Evolutionary conservation across 2,329 filamentous ascomycete genomes (phyloP).

Genomic region (Colletotrichum liriopes): DNA sequence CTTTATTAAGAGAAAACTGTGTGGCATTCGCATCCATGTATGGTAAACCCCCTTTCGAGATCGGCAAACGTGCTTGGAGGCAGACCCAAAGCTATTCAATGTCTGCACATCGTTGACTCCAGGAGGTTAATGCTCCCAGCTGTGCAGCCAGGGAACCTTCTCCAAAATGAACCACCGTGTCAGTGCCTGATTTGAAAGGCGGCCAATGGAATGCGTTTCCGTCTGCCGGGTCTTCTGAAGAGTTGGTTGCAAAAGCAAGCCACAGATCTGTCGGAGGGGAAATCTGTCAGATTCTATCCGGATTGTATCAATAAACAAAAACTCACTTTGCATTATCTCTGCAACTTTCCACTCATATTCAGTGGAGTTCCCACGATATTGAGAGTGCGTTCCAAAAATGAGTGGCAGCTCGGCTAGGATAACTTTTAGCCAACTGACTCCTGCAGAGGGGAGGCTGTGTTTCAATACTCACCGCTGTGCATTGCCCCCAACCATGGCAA

Average conservation of each 20-base stretch:
- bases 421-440: neutral
- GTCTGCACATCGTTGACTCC: neutral
- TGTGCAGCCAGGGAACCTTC: neutral
- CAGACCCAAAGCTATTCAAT: neutral
- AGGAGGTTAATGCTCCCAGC: neutral
- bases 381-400: slow-evolving; percentile 50
- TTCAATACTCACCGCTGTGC: slow-evolving; percentile 45
- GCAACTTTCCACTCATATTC: slow-evolving; percentile 50
- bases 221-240: neutral
- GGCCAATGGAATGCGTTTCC: neutral
- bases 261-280: neutral
- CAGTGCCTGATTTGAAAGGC: neutral
- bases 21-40: no score
- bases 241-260: neutral
- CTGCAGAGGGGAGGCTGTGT: no score
- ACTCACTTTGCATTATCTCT: slow-evolving; percentile 48
- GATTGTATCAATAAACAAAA: neutral
- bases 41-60: no score
- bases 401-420: slow-evolving; percentile 49
- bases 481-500: slow-evolving; percentile 56
- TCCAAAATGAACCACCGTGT: neutral
- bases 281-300: neutral
- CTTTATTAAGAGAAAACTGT: no score
- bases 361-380: slow-evolving; percentile 50
- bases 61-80: no score